These are phyloP conservation scores for Haberlea rhodopensis DNA, from an alignment of 257 asterid species.

Conservation along the genomic window DNA sequence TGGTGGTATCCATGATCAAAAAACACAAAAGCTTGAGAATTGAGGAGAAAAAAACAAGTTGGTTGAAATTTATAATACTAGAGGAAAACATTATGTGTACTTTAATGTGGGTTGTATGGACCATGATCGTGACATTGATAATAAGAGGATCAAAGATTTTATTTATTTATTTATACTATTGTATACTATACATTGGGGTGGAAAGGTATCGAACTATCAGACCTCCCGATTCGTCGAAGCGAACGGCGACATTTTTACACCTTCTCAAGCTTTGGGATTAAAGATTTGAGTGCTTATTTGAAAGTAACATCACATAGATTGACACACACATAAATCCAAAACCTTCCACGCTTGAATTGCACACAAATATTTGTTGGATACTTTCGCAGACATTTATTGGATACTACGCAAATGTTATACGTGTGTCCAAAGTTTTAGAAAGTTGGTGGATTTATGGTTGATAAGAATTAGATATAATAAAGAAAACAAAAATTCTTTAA, in stretches of 20 bases:
- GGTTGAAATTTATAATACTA: conserved; percentile 23
- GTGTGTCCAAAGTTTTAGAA: no score
- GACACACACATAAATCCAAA: neutral
- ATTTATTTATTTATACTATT: no score
- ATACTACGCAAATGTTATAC: no score
- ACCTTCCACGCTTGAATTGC: neutral
- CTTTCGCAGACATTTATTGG: no score
- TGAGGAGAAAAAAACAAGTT: conserved; percentile 4
- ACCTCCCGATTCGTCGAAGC: no score
- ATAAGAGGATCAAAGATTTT: conserved; percentile 26
- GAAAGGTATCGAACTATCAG: no score
- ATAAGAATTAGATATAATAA: no score
- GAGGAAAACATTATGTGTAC: conserved; percentile 28
- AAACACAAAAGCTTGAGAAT: conserved; percentile 4
- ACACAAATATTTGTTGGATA: neutral
- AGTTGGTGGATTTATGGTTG: no score
- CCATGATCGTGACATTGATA: conserved; percentile 54
- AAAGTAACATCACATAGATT: neutral
- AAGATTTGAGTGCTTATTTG: conserved; percentile 5
- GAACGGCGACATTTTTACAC: no score
- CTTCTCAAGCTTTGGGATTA: no score
- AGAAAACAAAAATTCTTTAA: no score
- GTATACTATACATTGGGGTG: no score
- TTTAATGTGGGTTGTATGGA: conserved; percentile 65
- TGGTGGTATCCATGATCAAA: conserved; percentile 61